These are phyloP conservation scores for Arthrobotrys iridis DNA, from an alignment of 2,329 filamentous ascomycete species.

Conservation along the genomic window DNA sequence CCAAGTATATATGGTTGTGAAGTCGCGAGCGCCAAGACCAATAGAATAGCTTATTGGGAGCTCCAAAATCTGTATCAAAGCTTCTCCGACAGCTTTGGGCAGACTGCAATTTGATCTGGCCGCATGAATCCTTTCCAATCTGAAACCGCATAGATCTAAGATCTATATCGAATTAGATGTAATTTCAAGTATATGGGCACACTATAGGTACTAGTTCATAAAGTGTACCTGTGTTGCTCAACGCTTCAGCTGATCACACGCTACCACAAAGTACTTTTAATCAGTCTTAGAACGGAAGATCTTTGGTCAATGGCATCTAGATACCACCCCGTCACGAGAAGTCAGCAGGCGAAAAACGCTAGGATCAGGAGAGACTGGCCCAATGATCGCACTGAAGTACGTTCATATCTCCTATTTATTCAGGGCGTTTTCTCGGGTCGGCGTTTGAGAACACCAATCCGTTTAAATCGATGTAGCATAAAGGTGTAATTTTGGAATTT, in stretches of 20 bases:
- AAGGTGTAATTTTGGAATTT: constrained; percentile 33
- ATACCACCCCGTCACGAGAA: not conserved
- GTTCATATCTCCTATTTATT: not conserved
- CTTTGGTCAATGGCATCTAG: not conserved
- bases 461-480: constrained; percentile 31
- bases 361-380: constrained; percentile 50
- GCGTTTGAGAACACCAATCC: constrained; percentile 36
- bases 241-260: not conserved
- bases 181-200: too few species aligned
- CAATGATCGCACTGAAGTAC: constrained; percentile 11
- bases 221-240: constrained; percentile 21
- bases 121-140: too few species aligned
- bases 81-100: too few species aligned
- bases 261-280: not conserved
- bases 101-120: too few species aligned
- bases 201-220: too few species aligned
- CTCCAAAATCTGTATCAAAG: too few species aligned
- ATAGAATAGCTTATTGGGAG: too few species aligned
- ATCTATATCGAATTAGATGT: not conserved
- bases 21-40: too few species aligned
- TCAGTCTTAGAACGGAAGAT: not conserved
- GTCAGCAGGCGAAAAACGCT: not conserved
- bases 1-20: too few species aligned
- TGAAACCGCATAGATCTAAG: not conserved
- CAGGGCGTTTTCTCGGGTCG: constrained; percentile 19